Evolutionary conservation across 108 stramenopile genomes (phyloP), one percentile per base, ranked within the genome.

Genomic region (Epipyxis sp.): DNA sequence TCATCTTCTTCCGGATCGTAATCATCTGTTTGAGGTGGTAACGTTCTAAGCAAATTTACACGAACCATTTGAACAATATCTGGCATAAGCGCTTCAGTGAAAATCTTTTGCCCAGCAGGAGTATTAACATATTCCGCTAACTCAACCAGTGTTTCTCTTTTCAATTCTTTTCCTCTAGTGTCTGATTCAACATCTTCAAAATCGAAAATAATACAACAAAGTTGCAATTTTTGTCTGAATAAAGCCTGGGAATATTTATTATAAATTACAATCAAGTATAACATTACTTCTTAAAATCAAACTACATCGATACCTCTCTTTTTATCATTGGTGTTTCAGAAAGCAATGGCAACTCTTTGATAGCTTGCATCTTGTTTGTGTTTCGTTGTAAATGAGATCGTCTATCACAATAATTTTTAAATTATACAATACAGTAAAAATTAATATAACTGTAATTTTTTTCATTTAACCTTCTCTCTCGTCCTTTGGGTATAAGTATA

Each of bases 1-100:
- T 99, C 98, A 76, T 99, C 98, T 82, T 99, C 98, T 79, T 99
- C 98, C 1, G 97, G 96, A 79, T 99, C 98, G 80, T 95, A 99
- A 88, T 98, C 97, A 42, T 96, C 95, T 1, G 93, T 95, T 1
- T 91, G 93, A 0, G 97, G 97, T 1, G 98, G 98, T 39, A 98
- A 87, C 0, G 95, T 91, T 57, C 98, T 92, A 82, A 95, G 95
- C 13, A 99, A 91, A 85, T 98, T 99, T 59, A 93, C 95, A 32
- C 90, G 86, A 16, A 98, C 92, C 91, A 92, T 82, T 32, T 42
- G n/a, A 77, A 86, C 80, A 59, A 85, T 85, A 77, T 92, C 93
- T 25, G 90, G 82, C 95, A 96, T 95, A 77, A 93, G 89, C 27
- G 37, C 40, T 81, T 97, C 97, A 42, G 95, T 97, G 78, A 98